Evolutionary conservation across 2,329 filamentous ascomycete genomes (phyloP).

Genomic region (Diplodia sapinea): DNA sequence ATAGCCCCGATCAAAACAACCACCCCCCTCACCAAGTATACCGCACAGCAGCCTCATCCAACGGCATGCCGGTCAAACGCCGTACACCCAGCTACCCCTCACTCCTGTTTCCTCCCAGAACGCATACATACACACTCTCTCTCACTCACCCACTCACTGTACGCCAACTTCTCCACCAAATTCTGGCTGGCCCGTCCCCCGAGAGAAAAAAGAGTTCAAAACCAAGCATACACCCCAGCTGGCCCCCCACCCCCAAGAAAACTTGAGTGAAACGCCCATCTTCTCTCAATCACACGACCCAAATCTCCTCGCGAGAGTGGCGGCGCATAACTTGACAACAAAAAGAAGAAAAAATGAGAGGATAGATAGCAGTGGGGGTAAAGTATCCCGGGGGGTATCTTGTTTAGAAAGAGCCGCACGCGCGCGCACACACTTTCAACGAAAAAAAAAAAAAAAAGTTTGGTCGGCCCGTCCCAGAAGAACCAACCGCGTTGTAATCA

Average conservation of each 20-base stretch:
- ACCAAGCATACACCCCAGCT: not conserved
- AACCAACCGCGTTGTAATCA: not conserved
- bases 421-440: not conserved
- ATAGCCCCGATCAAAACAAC: too few species aligned
- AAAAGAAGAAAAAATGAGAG: conserved; percentile 1
- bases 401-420: not conserved
- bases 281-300: not conserved
- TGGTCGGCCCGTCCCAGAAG: not conserved
- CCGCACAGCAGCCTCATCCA: too few species aligned
- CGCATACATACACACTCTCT: too few species aligned
- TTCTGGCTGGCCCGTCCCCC: not conserved
- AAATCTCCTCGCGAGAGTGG: not conserved
- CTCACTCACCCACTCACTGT: too few species aligned
- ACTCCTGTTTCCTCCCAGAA: too few species aligned
- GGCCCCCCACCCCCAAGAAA: not conserved
- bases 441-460: not conserved
- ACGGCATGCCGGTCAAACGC: too few species aligned
- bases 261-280: not conserved
- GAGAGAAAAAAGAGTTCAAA: not conserved
- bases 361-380: not conserved
- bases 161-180: too few species aligned
- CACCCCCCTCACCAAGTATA: too few species aligned
- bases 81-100: too few species aligned
- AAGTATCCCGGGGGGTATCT: not conserved
- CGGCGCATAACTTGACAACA: not conserved